Evolutionary conservation across 2,329 filamentous ascomycete genomes (phyloP).

Genomic region (Pseudocercospora macadamiae): DNA sequence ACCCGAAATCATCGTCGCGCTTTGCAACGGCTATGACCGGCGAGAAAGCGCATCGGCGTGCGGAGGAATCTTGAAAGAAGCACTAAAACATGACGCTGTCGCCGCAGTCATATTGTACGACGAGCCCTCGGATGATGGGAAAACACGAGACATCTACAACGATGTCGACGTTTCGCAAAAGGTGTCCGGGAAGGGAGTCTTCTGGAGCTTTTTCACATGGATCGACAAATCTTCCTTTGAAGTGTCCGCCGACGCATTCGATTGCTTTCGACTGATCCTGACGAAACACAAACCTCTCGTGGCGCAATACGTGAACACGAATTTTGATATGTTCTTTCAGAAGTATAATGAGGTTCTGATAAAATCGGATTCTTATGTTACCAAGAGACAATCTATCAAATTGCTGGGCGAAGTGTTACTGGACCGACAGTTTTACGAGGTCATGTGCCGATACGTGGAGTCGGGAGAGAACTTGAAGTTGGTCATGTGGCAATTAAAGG

Average conservation of each 20-base stretch:
- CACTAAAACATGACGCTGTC: slow-evolving; percentile 87
- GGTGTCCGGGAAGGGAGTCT: slow-evolving; percentile 80
- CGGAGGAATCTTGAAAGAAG: slow-evolving; percentile 84
- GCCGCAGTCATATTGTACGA: slow-evolving; percentile 92
- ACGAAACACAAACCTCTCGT: slow-evolving; percentile 93
- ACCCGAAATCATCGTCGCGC: slow-evolving; percentile 81
- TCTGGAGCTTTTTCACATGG: slow-evolving; percentile 97
- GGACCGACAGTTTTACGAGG: slow-evolving; percentile 93
- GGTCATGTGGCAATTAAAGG: slow-evolving; percentile 94
- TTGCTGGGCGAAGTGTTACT: slow-evolving; percentile 91
- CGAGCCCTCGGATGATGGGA: slow-evolving; percentile 73
- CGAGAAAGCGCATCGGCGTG: slow-evolving; percentile 91
- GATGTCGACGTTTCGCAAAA: slow-evolving; percentile 70
- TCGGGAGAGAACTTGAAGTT: slow-evolving; percentile 95
- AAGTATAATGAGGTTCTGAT: slow-evolving; percentile 87
- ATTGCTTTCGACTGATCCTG: slow-evolving; percentile 91
- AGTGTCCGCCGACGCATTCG: slow-evolving; percentile 95
- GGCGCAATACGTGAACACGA: slow-evolving; percentile 81
- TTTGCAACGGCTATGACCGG: slow-evolving; percentile 88
- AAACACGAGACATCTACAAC: slow-evolving; percentile 67
- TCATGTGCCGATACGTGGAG: slow-evolving; percentile 98
- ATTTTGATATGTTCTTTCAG: slow-evolving; percentile 91
- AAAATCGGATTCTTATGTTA: slow-evolving; percentile 94
- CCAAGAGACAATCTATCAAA: slow-evolving; percentile 97
- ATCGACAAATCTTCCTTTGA: slow-evolving; percentile 97